These are phyloP conservation scores for Selaginella tamariscina DNA, from an alignment of 75 land plant genomes.

Conservation along the genomic window DNA sequence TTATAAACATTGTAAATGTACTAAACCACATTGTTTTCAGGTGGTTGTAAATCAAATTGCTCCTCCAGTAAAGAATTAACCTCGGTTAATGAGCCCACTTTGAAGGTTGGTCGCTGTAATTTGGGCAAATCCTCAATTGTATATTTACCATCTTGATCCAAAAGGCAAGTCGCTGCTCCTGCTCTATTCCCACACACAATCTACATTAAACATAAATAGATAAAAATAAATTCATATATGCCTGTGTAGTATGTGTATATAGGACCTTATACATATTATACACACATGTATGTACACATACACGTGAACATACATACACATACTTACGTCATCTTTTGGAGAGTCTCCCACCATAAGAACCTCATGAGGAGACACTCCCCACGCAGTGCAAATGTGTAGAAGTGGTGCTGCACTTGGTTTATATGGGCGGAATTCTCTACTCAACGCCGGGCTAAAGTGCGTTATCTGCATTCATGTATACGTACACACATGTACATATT, in stretches of 20 bases:
- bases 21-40: too few species aligned
- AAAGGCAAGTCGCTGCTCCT: slow-evolving; percentile 70
- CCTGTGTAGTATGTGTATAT: neutral
- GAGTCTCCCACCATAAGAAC: slow-evolving; percentile 97
- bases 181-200: slow-evolving; percentile 76
- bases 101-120: slow-evolving; percentile 45
- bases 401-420: slow-evolving; percentile 89
- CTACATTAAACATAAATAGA: slow-evolving; percentile 19
- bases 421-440: slow-evolving; percentile 81
- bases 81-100: slow-evolving; percentile 51
- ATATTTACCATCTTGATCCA: slow-evolving; percentile 70
- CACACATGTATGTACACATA: neutral
- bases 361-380: slow-evolving; percentile 64
- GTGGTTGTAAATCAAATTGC: slow-evolving; percentile 36
- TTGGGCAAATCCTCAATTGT: slow-evolving; percentile 15
- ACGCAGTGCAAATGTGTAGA: slow-evolving; percentile 65
- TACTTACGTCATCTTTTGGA: slow-evolving; percentile 62
- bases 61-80: slow-evolving; percentile 27
- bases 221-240: neutral
- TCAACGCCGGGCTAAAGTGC: slow-evolving; percentile 61
- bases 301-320: neutral
- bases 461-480: too few species aligned
- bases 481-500: too few species aligned
- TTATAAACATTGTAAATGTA: too few species aligned
- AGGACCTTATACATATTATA: neutral